Percentiles rank a stretch among this genome's conserved stretches.
These are phyloP conservation scores for Nitzschia inconspicua DNA, from an alignment of 108 stramenopile genomes.

Conservation along the genomic window DNA sequence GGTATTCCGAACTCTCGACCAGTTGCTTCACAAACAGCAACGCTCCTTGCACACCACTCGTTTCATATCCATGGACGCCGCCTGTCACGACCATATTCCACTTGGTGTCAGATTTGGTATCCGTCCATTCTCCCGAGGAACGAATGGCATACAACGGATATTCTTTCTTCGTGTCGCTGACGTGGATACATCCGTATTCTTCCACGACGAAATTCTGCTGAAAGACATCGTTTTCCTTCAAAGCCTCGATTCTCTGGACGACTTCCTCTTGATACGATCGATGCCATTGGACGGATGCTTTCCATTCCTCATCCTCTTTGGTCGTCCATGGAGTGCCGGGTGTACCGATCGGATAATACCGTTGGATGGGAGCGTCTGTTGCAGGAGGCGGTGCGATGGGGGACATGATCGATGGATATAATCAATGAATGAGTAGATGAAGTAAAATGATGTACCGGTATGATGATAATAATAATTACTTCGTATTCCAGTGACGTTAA, in stretches of 20 bases:
- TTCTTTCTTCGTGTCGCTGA: not conserved
- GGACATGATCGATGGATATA: too few species aligned
- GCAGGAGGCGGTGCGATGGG: too few species aligned
- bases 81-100: conserved; percentile 59
- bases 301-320: conserved; percentile 51
- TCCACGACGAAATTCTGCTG: conserved; percentile 7
- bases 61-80: conserved; percentile 83
- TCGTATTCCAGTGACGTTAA: too few species aligned
- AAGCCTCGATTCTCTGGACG: conserved; percentile 16
- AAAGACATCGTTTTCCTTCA: not conserved
- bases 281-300: conserved; percentile 17
- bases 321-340: conserved; percentile 55
- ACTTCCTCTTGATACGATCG: conserved; percentile 58
- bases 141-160: conserved; percentile 47
- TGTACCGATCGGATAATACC: conserved; percentile 60
- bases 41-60: conserved; percentile 68
- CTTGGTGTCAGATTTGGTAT: conserved; percentile 23
- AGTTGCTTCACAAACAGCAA: conserved; percentile 52
- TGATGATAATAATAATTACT: too few species aligned
- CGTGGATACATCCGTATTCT: conserved; percentile 38
- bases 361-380: too few species aligned
- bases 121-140: too few species aligned
- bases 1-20: too few species aligned
- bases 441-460: too few species aligned
- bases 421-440: too few species aligned